Evolutionary conservation across 176 grass and related monocot species (phyloP), one percentile per base, ranked within the genome.

Genomic region (Oryza australiensis): DNA sequence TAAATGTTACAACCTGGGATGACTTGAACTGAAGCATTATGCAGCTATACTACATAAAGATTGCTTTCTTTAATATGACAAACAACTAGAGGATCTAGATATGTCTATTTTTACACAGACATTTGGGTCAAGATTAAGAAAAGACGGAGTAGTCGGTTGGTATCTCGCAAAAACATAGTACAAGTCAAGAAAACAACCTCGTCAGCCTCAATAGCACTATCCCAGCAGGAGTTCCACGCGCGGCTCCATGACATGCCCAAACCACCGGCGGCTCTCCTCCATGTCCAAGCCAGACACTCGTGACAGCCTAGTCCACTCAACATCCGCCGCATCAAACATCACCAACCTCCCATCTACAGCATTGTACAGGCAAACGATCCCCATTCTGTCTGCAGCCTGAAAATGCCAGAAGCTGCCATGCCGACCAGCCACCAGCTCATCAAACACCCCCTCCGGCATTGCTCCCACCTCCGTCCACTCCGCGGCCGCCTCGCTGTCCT

Each of bases 161-260:
- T 28, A 77, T 33, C 55, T 10, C 8, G 41, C 8, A 13, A 14
- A 74, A 38, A 12, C 28, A 67, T 84, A 32, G 30, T 32, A 28
- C 6, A 80, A 12, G 70, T 23, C 9, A 69, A 67, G 23, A 64
- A 43, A 82, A 29, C 3, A 70, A 85, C 64, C 82, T 85, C 37
- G 53, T 53, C 20, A 78, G 32, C 69, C 23, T 0, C 0, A 20
- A 2, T 3, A 15, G 24, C 0, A 0, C 33, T 55, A 30, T 42
- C 82, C 30, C 70, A 80, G 18, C 70, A 89, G 51, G 24, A 85
- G 76, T 23, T 85, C 71, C 46, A 70, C 14, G 9, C 71, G 38
- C 3, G 87, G 82, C 41, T 86, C 87, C 70, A 89, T 20, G 28
- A 86, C 90, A 92, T 92, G 90, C 60, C 90, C 87, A 84, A 89